Conservation (phyloP, 768 basidiomycete genomes). For the Lenzites betulinus region DNA sequence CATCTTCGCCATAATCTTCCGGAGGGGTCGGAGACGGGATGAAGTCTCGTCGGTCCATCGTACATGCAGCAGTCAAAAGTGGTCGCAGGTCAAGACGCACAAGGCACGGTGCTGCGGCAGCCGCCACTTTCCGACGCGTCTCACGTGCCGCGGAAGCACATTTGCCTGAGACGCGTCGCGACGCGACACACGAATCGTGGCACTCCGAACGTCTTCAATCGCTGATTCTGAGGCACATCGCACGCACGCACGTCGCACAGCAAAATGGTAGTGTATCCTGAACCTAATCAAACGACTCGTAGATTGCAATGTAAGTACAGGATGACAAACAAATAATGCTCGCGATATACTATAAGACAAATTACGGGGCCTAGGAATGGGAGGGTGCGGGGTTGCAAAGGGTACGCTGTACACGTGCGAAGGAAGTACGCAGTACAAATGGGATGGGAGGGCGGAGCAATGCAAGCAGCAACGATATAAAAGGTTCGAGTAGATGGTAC, state of each 20-base stretch:
- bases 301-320: slow-evolving; percentile 64
- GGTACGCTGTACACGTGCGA: slow-evolving; percentile 38
- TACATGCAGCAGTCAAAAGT: background rate
- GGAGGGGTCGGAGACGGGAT: slow-evolving; percentile 19
- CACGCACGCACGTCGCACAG: background rate
- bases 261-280: slow-evolving; percentile 6
- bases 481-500: slow-evolving; percentile 23
- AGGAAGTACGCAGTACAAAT: slow-evolving; percentile 29
- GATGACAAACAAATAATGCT: slow-evolving; percentile 70
- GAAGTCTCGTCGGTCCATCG: background rate
- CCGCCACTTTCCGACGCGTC: background rate
- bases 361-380: slow-evolving; percentile 38
- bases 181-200: background rate
- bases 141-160: background rate
- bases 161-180: slow-evolving; percentile 1
- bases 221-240: no score
- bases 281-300: slow-evolving; percentile 27
- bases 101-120: background rate
- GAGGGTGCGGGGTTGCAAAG: slow-evolving; percentile 23
- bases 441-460: slow-evolving; percentile 9
- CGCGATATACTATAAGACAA: slow-evolving; percentile 69
- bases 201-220: background rate
- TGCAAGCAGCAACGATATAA: slow-evolving; percentile 25
- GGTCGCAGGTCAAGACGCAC: background rate
- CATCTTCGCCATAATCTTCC: slow-evolving; percentile 19